A percentile compares a stretch with the other conserved stretches of the same genome.
phyloP scores from a whole-genome alignment of 2,329 filamentous ascomycete genomes.

The Neurospora sp. region DNA sequence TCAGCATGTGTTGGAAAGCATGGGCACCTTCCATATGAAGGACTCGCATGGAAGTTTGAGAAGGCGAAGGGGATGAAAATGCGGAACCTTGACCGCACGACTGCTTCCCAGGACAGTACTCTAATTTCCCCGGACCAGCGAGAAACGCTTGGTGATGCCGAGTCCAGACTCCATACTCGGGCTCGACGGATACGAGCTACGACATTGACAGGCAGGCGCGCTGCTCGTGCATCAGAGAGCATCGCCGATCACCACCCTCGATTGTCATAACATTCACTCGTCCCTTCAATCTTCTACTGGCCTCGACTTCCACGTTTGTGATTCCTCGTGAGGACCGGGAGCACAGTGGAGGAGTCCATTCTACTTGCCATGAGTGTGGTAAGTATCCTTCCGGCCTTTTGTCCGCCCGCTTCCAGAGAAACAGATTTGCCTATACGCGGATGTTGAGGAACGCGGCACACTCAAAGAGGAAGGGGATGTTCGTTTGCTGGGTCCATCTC shows the following conservation, averaged over 20 bases:
- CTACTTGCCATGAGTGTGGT: background rate
- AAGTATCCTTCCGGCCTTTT: background rate
- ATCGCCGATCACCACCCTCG: background rate
- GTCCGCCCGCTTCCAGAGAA: background rate
- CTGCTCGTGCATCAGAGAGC: background rate
- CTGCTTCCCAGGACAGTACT: no score
- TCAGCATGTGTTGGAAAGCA: background rate
- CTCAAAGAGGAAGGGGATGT: background rate
- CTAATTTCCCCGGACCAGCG: slow-evolving; percentile 1
- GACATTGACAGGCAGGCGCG: background rate
- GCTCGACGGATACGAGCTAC: background rate
- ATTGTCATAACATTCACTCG: background rate
- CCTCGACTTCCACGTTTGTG: background rate
- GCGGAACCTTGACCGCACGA: background rate
- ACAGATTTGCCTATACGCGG: background rate
- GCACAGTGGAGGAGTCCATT: background rate
- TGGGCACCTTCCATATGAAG: background rate
- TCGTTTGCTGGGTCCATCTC: background rate
- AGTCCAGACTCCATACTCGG: slow-evolving; percentile 1
- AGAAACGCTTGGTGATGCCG: background rate
- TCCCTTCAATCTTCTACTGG: background rate
- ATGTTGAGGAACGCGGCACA: background rate
- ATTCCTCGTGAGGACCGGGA: background rate
- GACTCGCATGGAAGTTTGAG: background rate
- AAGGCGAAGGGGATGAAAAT: background rate